phyloP scores from a whole-genome alignment of 192 early-diverging fungal species.

The Coemansia sp. region DNA sequence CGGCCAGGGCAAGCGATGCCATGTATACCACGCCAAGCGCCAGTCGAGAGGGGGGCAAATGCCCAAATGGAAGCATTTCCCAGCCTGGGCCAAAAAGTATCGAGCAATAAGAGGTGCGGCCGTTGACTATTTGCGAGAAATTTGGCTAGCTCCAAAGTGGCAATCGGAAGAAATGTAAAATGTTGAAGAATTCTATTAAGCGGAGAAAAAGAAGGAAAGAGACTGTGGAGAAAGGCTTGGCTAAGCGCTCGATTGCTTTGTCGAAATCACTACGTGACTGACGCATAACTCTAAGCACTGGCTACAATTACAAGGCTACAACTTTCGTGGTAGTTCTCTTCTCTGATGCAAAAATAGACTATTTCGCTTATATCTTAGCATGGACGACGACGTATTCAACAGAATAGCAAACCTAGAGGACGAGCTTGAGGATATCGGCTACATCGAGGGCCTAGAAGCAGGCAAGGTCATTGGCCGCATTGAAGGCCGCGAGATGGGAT shows the following conservation, averaged over 20 bases:
- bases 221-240: slow-evolving; percentile 4
- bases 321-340: no score
- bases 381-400: slow-evolving; percentile 10
- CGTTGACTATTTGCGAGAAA: neutral
- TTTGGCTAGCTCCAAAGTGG: neutral
- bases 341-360: neutral
- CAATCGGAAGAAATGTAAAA: neutral
- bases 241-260: neutral
- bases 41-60: neutral
- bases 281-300: slow-evolving; percentile 2
- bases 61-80: neutral
- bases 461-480: slow-evolving; percentile 28
- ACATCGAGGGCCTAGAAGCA: slow-evolving; percentile 30
- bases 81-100: slow-evolving; percentile 4
- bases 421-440: slow-evolving; percentile 39
- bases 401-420: slow-evolving; percentile 2
- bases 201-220: neutral
- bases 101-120: neutral
- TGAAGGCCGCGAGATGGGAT: slow-evolving; percentile 55
- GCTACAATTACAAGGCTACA: neutral
- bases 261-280: neutral
- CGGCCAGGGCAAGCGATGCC: slow-evolving; percentile 10
- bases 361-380: neutral
- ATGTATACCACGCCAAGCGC: slow-evolving; percentile 2
- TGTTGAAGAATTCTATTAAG: neutral